Evolutionary conservation across 805 yeast genomes (phyloP).

Genomic region (Naumovozyma baii): DNA sequence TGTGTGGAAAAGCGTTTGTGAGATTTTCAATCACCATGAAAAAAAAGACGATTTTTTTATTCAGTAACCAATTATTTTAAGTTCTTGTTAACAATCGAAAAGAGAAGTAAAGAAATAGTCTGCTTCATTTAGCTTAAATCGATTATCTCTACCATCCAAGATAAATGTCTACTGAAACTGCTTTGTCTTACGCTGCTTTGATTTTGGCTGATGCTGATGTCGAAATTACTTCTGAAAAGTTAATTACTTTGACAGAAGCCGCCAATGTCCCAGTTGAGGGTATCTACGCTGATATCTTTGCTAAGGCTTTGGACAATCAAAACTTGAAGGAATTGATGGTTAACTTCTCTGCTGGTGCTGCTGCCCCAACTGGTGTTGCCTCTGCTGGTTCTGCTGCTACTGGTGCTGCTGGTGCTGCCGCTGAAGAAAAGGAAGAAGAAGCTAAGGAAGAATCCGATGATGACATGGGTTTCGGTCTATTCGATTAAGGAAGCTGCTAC

Average conservation of each 20-base stretch:
- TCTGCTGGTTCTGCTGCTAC: constrained; percentile 39
- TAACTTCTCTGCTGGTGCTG: constrained; percentile 46
- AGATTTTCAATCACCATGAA: background rate
- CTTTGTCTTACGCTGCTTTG: constrained; percentile 95
- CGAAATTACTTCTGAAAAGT: constrained; percentile 78
- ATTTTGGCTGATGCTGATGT: constrained; percentile 94
- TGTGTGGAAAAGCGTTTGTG: background rate
- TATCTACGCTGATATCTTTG: constrained; percentile 73
- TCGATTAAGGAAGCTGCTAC: constrained; percentile 46
- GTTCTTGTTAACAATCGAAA: background rate
- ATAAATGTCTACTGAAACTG: constrained; percentile 57
- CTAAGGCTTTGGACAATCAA: constrained; percentile 74
- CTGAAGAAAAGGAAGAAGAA: constrained; percentile 49
- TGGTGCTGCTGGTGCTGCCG: constrained; percentile 27
- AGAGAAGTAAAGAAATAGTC: constrained; percentile 8
- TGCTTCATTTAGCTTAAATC: constrained; percentile 9
- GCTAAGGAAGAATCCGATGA: constrained; percentile 62
- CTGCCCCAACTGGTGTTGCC: constrained; percentile 33
- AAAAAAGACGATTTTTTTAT: background rate
- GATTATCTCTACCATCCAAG: constrained; percentile 8
- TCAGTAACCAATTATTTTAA: too few species aligned
- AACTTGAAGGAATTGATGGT: constrained; percentile 60
- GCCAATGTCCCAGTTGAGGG: constrained; percentile 57
- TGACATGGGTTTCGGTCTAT: constrained; percentile 87
- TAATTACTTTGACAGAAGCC: constrained; percentile 58